Conservation (phyloP, 176 grass and related monocot genomes). For the Oryza australiensis region DNA sequence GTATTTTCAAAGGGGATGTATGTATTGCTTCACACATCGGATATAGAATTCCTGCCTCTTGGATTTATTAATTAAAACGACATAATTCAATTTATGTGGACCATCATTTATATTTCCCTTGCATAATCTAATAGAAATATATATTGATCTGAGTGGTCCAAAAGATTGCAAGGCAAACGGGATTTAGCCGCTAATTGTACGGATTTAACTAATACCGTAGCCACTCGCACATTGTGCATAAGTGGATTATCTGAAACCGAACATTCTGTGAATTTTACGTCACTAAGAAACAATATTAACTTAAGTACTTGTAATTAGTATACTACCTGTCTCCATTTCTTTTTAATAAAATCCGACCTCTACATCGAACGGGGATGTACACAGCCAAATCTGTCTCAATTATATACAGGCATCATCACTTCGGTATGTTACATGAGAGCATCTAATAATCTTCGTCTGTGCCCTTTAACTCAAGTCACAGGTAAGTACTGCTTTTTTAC, state of each 20-base stretch:
- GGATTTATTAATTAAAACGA: constrained; percentile 10
- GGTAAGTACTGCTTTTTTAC: not conserved
- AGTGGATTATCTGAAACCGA: not conserved
- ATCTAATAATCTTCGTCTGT: not conserved
- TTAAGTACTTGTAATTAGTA: not conserved
- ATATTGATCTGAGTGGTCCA: constrained; percentile 5
- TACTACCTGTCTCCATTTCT: not conserved
- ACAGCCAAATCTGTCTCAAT: not conserved
- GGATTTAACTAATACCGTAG: not conserved
- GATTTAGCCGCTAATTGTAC: constrained; percentile 7
- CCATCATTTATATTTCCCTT: not conserved
- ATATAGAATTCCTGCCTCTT: not conserved
- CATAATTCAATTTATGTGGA: not conserved
- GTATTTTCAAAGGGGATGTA: not conserved
- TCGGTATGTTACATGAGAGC: not conserved
- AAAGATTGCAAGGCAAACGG: not conserved
- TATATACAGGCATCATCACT: not conserved
- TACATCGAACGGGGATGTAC: too few relatives aligned
- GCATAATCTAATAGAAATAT: not conserved
- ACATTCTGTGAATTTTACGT: not conserved
- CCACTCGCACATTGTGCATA: not conserved
- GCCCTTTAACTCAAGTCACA: not conserved
- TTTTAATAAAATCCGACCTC: too few relatives aligned
- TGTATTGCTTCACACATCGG: not conserved
- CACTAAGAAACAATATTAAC: not conserved